phyloP scores from a whole-genome alignment of 352 stramenopile species.

The Pythium grandisporangium region DNA sequence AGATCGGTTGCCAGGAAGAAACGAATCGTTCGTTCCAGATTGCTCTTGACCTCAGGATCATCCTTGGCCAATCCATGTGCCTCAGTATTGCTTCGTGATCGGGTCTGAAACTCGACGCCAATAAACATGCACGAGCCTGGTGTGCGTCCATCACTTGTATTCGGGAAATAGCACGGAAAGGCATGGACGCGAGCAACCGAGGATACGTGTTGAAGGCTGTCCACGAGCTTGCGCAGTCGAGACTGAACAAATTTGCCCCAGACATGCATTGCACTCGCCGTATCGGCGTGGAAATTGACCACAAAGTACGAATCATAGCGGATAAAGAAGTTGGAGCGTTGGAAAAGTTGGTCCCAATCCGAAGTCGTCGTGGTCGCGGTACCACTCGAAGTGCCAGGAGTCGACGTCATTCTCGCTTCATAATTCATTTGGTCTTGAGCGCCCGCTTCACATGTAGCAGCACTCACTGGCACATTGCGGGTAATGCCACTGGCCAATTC shows the following conservation, averaged over 20 bases:
- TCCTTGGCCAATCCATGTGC: conserved; percentile 16
- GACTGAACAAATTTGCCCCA: conserved; percentile 81
- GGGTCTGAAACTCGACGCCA: conserved; percentile 63
- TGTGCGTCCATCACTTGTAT: conserved; percentile 21
- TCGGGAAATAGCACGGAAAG: conserved; percentile 56
- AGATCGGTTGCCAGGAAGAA: conserved; percentile 81
- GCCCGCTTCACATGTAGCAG: neutral
- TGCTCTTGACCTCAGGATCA: conserved; percentile 63
- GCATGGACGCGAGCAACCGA: conserved; percentile 52
- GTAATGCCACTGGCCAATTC: conserved; percentile 49
- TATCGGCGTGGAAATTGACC: conserved; percentile 54
- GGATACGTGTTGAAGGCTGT: conserved; percentile 58
- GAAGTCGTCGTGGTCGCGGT: conserved; percentile 2
- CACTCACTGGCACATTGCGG: conserved; percentile 17
- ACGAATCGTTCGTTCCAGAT: conserved; percentile 63
- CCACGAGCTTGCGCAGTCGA: conserved; percentile 68
- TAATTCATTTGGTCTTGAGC: no score
- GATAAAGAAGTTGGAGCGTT: conserved; percentile 79
- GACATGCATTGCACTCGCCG: conserved; percentile 57
- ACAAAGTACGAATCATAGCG: conserved; percentile 74
- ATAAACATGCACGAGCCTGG: conserved; percentile 77
- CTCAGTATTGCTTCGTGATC: conserved; percentile 25
- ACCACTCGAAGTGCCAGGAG: conserved; percentile 4
- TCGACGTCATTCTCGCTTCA: neutral
- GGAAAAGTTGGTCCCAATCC: conserved; percentile 65